Percentiles rank a stretch among this genome's conserved stretches.
Conservation (phyloP, 1,284 basidiomycete species). For the Erythrobasidium hasegawianum region DNA sequence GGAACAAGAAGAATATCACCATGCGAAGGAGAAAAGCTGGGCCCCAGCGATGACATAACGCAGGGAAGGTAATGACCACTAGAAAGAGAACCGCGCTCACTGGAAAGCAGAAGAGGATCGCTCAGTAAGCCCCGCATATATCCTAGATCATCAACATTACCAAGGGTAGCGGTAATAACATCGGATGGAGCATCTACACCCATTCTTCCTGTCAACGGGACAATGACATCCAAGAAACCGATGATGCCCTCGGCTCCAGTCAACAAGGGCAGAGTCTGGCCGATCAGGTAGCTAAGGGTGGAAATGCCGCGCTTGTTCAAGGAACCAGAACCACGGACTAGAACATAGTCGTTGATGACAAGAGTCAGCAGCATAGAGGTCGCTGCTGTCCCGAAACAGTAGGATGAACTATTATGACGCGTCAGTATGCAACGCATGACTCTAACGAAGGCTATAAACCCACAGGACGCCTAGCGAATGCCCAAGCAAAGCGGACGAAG, state of each 20-base stretch:
- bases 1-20: conserved; percentile 53
- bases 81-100: conserved; percentile 36
- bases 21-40: conserved; percentile 25
- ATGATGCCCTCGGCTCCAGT: conserved; percentile 67
- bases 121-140: background rate
- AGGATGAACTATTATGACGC: conserved; percentile 52
- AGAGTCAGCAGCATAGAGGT: conserved; percentile 49
- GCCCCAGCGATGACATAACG: conserved; percentile 50
- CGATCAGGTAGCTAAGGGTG: conserved; percentile 59
- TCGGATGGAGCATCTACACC: conserved; percentile 70
- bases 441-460: conserved; percentile 63
- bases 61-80: conserved; percentile 36
- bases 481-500: conserved; percentile 55
- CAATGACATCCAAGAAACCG: conserved; percentile 79
- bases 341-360: conserved; percentile 57
- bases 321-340: conserved; percentile 39
- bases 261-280: conserved; percentile 60
- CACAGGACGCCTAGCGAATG: conserved; percentile 67
- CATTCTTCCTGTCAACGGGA: conserved; percentile 68
- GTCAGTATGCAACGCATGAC: conserved; percentile 35
- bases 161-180: conserved; percentile 72
- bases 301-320: conserved; percentile 45
- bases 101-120: background rate
- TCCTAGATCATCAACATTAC: conserved; percentile 10
- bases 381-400: conserved; percentile 37